Conservation (phyloP, 306 rosid species). For the Gynostemma pentaphyllum region DNA sequence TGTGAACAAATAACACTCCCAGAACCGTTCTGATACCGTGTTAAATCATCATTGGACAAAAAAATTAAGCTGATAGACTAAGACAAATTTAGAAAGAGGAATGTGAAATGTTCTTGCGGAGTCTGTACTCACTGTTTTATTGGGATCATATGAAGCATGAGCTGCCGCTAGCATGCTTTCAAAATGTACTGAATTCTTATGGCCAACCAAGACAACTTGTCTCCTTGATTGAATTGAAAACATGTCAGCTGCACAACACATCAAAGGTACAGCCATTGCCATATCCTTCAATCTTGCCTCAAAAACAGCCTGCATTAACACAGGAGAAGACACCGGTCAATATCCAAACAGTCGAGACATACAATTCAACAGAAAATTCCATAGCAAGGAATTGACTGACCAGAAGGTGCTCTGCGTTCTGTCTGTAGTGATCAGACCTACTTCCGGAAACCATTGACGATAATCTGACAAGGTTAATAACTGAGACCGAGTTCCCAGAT, state of each 20-base stretch:
- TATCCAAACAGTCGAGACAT: not conserved
- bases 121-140: slow-evolving; percentile 52
- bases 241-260: slow-evolving; percentile 92
- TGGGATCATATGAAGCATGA: slow-evolving; percentile 62
- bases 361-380: not conserved
- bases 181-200: slow-evolving; percentile 32
- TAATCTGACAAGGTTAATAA: slow-evolving; percentile 63
- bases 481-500: slow-evolving; percentile 85
- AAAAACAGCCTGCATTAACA: slow-evolving; percentile 62
- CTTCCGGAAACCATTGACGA: slow-evolving; percentile 60
- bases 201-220: slow-evolving; percentile 78
- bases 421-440: slow-evolving; percentile 49
- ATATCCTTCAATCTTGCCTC: slow-evolving; percentile 59
- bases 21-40: too few species aligned
- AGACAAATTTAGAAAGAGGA: not conserved
- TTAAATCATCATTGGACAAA: too few species aligned
- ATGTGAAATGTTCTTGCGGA: too few species aligned
- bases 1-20: too few species aligned
- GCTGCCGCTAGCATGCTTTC: slow-evolving; percentile 60
- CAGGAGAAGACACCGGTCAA: not conserved
- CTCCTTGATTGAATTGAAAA: slow-evolving; percentile 41
- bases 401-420: slow-evolving; percentile 76
- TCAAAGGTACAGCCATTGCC: slow-evolving; percentile 92
- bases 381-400: slow-evolving; percentile 16
- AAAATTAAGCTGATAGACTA: too few species aligned